These are phyloP conservation scores for Claviceps sp. DNA, from an alignment of 2,329 filamentous ascomycete species.

Conservation along the genomic window DNA sequence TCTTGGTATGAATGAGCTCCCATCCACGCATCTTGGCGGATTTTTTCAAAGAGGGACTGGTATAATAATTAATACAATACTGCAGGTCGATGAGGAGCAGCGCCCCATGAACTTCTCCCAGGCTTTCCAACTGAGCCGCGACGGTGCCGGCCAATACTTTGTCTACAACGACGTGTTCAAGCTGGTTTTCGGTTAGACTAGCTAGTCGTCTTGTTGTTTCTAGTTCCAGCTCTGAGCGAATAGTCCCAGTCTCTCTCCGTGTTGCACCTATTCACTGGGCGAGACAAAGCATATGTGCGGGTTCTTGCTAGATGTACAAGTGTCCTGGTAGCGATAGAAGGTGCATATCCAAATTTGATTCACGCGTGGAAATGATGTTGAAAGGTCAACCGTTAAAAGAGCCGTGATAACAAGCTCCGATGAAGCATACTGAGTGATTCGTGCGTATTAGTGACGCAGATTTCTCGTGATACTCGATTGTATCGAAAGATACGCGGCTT, in stretches of 20 bases:
- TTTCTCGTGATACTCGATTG: too few relatives aligned
- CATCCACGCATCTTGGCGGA: too few relatives aligned
- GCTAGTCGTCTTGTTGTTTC: not conserved
- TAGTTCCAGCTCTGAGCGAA: not conserved
- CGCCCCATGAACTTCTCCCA: conserved; percentile 86
- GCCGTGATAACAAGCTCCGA: not conserved
- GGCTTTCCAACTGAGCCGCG: conserved; percentile 69
- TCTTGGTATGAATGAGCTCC: conserved; percentile 49
- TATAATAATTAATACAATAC: not conserved
- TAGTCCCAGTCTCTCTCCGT: not conserved
- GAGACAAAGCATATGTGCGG: not conserved
- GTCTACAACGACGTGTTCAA: conserved; percentile 95
- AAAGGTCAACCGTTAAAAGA: not conserved
- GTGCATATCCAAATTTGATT: not conserved
- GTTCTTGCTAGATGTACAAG: not conserved
- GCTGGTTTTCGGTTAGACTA: conserved; percentile 53
- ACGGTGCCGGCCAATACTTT: conserved; percentile 58
- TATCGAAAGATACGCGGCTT: too few relatives aligned
- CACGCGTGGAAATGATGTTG: not conserved
- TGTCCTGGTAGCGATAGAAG: conserved; percentile 2
- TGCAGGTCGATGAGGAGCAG: conserved; percentile 71
- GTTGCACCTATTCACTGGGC: not conserved
- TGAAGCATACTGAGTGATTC: too few relatives aligned
- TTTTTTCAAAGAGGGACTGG: not conserved
- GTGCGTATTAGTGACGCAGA: too few relatives aligned